Evolutionary conservation across 108 stramenopile species (phyloP).

Genomic region (Cyclostephanos tholiformis): DNA sequence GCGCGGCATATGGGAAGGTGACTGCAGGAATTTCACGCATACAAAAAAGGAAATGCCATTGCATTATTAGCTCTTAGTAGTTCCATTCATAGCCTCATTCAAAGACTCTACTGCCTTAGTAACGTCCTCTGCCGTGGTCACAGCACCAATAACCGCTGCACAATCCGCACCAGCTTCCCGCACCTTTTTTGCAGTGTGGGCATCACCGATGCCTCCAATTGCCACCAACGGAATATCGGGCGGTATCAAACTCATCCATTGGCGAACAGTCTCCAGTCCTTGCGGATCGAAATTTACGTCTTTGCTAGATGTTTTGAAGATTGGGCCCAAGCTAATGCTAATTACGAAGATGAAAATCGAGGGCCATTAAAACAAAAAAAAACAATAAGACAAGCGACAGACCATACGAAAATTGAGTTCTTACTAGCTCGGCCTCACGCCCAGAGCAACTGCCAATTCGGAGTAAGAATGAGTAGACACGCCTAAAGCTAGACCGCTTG

Average conservation of each 20-base stretch:
- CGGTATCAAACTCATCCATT: conserved; percentile 84
- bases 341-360: no score
- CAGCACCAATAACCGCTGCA: conserved; percentile 88
- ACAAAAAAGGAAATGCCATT: neutral
- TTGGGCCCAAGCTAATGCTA: conserved; percentile 83
- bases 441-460: conserved; percentile 86
- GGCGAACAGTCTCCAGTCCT: conserved; percentile 73
- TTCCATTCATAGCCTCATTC: conserved; percentile 65
- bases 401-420: neutral
- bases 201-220: conserved; percentile 85
- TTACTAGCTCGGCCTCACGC: conserved; percentile 78
- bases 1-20: neutral
- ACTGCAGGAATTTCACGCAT: neutral
- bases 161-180: conserved; percentile 85
- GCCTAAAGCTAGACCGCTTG: conserved; percentile 74
- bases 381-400: neutral
- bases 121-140: conserved; percentile 74
- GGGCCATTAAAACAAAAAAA: neutral
- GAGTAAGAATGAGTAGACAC: conserved; percentile 92
- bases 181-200: conserved; percentile 66
- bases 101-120: conserved; percentile 50
- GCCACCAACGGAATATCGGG: conserved; percentile 80
- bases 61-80: neutral
- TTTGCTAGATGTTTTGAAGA: conserved; percentile 88
- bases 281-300: conserved; percentile 85